Conservation (phyloP, 208 protist species). For the Leishmania lainsoni region DNA sequence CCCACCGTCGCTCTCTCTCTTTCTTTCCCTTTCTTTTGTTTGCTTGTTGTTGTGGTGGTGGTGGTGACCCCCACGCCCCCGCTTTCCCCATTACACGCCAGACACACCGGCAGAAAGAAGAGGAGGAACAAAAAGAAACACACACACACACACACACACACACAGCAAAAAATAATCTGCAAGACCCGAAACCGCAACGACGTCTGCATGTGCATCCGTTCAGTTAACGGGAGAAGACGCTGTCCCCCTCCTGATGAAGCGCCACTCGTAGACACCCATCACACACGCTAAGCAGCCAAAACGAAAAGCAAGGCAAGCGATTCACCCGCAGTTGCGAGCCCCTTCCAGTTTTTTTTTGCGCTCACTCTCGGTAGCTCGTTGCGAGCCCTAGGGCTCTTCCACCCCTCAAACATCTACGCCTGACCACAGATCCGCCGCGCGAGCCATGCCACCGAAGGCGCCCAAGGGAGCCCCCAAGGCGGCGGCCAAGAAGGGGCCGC, state of each 20-base stretch:
- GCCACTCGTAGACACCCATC: background rate
- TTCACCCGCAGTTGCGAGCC: background rate
- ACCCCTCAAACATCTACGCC: background rate
- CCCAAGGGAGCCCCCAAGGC: constrained; percentile 75
- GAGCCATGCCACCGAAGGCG: constrained; percentile 84
- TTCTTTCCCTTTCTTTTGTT: background rate
- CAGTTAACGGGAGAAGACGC: background rate
- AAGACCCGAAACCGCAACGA: background rate
- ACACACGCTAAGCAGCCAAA: background rate
- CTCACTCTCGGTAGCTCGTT: background rate
- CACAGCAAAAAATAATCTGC: background rate
- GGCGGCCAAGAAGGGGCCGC: constrained; percentile 77
- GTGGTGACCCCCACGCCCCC: background rate
- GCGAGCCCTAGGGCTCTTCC: background rate
- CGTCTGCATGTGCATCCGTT: constrained; percentile 12
- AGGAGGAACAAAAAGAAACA: background rate
- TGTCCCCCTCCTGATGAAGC: constrained; percentile 2
- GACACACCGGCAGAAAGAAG: no score
- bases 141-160: background rate
- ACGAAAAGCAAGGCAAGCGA: background rate
- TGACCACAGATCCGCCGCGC: background rate
- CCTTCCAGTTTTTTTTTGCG: background rate
- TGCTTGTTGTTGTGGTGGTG: background rate
- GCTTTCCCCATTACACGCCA: background rate
- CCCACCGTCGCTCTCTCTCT: background rate